These are phyloP conservation scores for Talaromyces ruber DNA, from an alignment of 495 filamentous ascomycete species.

Conservation along the genomic window DNA sequence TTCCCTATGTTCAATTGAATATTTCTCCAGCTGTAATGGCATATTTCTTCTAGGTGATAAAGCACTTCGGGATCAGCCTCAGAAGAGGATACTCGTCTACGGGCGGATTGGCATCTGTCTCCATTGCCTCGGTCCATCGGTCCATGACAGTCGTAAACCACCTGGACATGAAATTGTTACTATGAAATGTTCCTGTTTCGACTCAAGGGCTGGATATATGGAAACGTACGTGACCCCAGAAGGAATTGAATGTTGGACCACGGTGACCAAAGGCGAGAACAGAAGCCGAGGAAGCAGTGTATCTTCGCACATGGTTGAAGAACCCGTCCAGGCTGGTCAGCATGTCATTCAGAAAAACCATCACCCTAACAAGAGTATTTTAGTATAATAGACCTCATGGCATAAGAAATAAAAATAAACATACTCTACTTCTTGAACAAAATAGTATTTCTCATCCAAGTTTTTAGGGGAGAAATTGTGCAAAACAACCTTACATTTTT, in stretches of 20 bases:
- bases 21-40: background rate
- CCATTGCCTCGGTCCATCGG: constrained; percentile 36
- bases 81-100: background rate
- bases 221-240: too few species aligned
- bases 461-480: constrained; percentile 30
- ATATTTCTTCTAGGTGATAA: background rate
- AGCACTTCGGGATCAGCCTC: background rate
- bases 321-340: constrained; percentile 8
- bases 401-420: too few species aligned
- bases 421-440: constrained; percentile 34
- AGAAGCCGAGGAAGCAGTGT: constrained; percentile 3
- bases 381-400: too few species aligned
- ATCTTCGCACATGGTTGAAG: constrained; percentile 17
- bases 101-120: constrained; percentile 11
- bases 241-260: constrained; percentile 15
- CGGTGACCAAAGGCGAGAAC: background rate
- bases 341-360: constrained; percentile 23
- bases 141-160: constrained; percentile 38
- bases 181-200: too few species aligned
- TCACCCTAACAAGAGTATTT: constrained; percentile 36
- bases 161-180: too few species aligned
- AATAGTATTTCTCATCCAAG: constrained; percentile 29
- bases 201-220: too few species aligned
- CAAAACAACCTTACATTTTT: constrained; percentile 28
- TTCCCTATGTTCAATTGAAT: background rate